These are phyloP conservation scores for Termitomyces sp. DNA, from an alignment of 768 basidiomycete genomes.

Conservation along the genomic window DNA sequence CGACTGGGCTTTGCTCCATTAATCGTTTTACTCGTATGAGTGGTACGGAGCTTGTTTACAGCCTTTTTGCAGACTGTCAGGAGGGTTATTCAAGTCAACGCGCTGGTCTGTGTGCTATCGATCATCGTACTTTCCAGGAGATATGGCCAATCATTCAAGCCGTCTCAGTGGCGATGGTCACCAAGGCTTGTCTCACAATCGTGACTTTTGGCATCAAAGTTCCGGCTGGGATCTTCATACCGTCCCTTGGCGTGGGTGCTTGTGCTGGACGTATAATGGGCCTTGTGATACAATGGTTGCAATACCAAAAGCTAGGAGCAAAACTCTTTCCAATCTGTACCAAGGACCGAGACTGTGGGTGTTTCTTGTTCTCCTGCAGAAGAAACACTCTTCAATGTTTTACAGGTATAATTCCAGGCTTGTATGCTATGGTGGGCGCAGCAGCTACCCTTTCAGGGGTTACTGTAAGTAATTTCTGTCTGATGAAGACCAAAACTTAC, in stretches of 20 bases:
- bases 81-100: conserved; percentile 48
- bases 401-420: conserved; percentile 70
- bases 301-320: conserved; percentile 54
- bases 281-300: conserved; percentile 72
- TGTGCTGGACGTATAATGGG: conserved; percentile 89
- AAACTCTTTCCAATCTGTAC: conserved; percentile 62
- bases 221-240: conserved; percentile 95
- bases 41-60: conserved; percentile 92
- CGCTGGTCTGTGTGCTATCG: conserved; percentile 65
- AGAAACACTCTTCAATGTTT: not conserved
- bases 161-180: conserved; percentile 71
- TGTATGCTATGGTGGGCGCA: conserved; percentile 96
- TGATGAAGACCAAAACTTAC: conserved; percentile 2
- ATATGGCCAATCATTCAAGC: conserved; percentile 59
- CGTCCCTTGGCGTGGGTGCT: conserved; percentile 90
- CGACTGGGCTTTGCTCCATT: conserved; percentile 74
- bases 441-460: conserved; percentile 95
- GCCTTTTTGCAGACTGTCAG: conserved; percentile 84
- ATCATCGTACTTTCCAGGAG: conserved; percentile 50
- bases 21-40: conserved; percentile 93
- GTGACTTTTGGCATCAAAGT: conserved; percentile 92
- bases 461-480: conserved; percentile 49
- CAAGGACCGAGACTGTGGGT: conserved; percentile 59
- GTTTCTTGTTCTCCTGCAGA: not conserved
- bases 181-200: conserved; percentile 77